A percentile compares a stretch with the other conserved stretches of the same genome.
Conservation (phyloP, 2,329 filamentous ascomycete species). For the Helotiales sp. region DNA sequence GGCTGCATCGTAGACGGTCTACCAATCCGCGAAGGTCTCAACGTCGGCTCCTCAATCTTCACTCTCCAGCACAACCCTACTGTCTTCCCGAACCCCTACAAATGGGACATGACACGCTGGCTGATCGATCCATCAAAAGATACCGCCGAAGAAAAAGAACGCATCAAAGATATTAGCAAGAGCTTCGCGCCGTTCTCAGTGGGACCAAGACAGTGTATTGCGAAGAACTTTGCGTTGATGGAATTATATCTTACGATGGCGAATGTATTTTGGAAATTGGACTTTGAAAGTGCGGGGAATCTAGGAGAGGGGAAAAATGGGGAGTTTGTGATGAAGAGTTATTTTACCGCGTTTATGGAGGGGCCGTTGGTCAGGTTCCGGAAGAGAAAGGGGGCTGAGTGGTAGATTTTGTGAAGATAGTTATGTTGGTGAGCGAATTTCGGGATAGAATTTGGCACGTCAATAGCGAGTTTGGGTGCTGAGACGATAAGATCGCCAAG, state of each 20-base stretch:
- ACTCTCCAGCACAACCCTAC: slow-evolving; percentile 44
- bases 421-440: too few species aligned
- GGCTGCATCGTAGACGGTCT: slow-evolving; percentile 44
- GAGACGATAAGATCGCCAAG: too few species aligned
- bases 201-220: slow-evolving; percentile 46
- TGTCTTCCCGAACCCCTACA: slow-evolving; percentile 38
- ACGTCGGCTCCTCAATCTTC: slow-evolving; percentile 45
- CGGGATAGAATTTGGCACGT: too few species aligned
- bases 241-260: slow-evolving; percentile 35
- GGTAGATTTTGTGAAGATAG: too few species aligned
- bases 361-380: slow-evolving; percentile 68
- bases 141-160: slow-evolving; percentile 25
- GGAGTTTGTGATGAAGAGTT: slow-evolving; percentile 73
- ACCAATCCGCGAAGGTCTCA: slow-evolving; percentile 43
- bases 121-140: slow-evolving; percentile 27
- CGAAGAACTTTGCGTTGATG: slow-evolving; percentile 40
- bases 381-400: slow-evolving; percentile 3
- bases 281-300: slow-evolving; percentile 35
- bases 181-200: slow-evolving; percentile 44
- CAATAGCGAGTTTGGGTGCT: too few species aligned
- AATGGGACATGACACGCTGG: slow-evolving; percentile 46
- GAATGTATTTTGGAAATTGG: slow-evolving; percentile 27
- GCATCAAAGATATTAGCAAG: slow-evolving; percentile 33
- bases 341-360: slow-evolving; percentile 73
- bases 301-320: slow-evolving; percentile 55